Evolutionary conservation across 768 basidiomycete genomes (phyloP), one percentile per base, ranked within the genome.

Genomic region (Naganishia vaughanmartiniae): DNA sequence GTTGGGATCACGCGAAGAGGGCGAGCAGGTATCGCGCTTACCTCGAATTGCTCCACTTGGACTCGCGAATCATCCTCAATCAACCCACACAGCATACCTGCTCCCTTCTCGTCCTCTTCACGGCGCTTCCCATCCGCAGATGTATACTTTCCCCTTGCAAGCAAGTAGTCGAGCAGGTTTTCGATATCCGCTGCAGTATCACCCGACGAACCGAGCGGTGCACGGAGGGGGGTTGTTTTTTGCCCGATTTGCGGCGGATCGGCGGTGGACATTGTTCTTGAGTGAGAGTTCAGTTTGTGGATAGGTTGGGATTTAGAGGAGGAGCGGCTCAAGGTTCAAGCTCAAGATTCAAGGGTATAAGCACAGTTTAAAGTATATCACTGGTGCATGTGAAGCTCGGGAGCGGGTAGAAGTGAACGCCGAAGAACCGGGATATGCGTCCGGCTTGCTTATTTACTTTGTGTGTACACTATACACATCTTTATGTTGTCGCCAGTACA

Each of bases 31-130:
- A 42, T 42, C 42, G 15, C 17, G 42, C 87, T 65, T 81, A 91
- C 91, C 83, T 91, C 91, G 85, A 98, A 98, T 81, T 98, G 95
- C 84, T 93, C 90, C 36, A 96, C 87, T 24, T 84, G 82, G 21
- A 95, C 86, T 0, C 92, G 90, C 1, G 48, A 86, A 81, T 57
- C 82, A 82, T 4, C 34, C 4, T 26, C 57, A 31, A 39, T 9
- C 57, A 39, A 24, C 1, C 34, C 57, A 28, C 33, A 5, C 33
- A 58, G 15, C 57, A 58, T 63, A 21, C 60, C 60, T 21, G n/a
- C 42, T 11, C 39, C 60, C 2, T 63, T 34, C 9, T 63, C 60
- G 3, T 9, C 57, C 34, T 58, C 31, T 19, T 0, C 42, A 42
- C 42, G 9, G 42, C 15, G 26, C 42, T 46, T 4, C 12, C n/a